Evolutionary conservation across 2,329 filamentous ascomycete species (phyloP).

Genomic region (Rhytidhysteron rufulum): DNA sequence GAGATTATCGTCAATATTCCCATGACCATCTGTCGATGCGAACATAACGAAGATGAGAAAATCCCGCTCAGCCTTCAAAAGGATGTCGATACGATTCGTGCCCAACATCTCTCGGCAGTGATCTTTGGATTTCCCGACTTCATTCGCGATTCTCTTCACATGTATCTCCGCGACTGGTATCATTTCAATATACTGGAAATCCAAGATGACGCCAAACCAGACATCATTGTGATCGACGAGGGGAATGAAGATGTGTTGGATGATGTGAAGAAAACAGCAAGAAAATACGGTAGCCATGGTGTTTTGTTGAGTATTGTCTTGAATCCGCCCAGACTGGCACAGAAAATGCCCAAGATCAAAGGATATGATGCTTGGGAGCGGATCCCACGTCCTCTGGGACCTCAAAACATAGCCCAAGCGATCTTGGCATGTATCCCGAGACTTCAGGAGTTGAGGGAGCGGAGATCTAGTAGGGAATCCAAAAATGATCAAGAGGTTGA

Average conservation of each 20-base stretch:
- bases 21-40: not conserved
- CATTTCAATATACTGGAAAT: conserved; percentile 5
- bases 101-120: conserved; percentile 2
- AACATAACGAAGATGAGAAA: not conserved
- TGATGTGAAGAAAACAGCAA: conserved; percentile 5
- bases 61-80: conserved; percentile 3
- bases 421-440: conserved; percentile 5
- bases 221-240: conserved; percentile 13
- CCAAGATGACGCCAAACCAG: conserved; percentile 4
- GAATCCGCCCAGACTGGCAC: not conserved
- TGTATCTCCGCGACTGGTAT: conserved; percentile 9
- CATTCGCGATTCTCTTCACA: conserved; percentile 4
- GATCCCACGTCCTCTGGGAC: conserved; percentile 7
- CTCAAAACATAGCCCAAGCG: conserved; percentile 5
- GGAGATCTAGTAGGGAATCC: not conserved
- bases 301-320: conserved; percentile 11
- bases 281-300: conserved; percentile 6
- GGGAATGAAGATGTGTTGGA: conserved; percentile 7
- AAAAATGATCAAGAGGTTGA: not conserved
- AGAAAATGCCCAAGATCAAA: conserved; percentile 4
- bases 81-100: conserved; percentile 3
- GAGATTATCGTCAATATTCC: conserved; percentile 11
- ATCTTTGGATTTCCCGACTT: conserved; percentile 8
- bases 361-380: conserved; percentile 9
- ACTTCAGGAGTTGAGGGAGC: conserved; percentile 4